phyloP scores from a whole-genome alignment of 257 asterid species.

The Nicotiana attenuata region DNA sequence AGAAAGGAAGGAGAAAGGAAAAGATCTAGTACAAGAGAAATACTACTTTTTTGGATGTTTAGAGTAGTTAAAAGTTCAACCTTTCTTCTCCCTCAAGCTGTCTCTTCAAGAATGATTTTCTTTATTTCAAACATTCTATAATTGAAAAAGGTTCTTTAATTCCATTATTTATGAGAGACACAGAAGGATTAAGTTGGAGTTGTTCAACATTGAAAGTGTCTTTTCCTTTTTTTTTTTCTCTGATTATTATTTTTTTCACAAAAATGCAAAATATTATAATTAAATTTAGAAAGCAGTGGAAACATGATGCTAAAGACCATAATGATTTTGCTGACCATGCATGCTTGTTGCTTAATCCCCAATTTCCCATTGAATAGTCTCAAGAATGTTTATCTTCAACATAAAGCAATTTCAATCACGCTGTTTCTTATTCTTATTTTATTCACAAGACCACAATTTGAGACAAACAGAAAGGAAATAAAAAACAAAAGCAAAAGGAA shows the following conservation, averaged over 20 bases:
- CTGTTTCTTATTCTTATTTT: too few species aligned
- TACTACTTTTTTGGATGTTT: background rate
- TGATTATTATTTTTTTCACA: background rate
- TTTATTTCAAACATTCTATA: background rate
- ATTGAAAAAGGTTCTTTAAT: background rate
- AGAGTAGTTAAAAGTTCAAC: background rate
- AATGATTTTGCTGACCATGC: slow-evolving; percentile 6
- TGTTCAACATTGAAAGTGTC: background rate
- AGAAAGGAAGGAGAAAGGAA: background rate
- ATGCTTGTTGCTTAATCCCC: slow-evolving; percentile 3
- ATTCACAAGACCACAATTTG: too few species aligned
- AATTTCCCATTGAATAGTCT: background rate
- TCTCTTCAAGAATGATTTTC: background rate
- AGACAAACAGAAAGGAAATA: too few species aligned
- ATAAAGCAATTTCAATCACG: too few species aligned
- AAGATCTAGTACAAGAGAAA: background rate
- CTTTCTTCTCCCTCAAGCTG: background rate
- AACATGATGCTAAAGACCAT: background rate
- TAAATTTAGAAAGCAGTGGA: slow-evolving; percentile 3
- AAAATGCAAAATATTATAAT: background rate
- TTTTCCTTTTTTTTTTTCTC: background rate
- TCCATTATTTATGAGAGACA: background rate
- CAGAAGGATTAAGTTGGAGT: background rate
- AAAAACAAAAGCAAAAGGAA: too few species aligned
- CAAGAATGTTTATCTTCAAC: background rate